These are phyloP conservation scores for Solanum piurae DNA, from an alignment of 257 asterid genomes.

Conservation along the genomic window DNA sequence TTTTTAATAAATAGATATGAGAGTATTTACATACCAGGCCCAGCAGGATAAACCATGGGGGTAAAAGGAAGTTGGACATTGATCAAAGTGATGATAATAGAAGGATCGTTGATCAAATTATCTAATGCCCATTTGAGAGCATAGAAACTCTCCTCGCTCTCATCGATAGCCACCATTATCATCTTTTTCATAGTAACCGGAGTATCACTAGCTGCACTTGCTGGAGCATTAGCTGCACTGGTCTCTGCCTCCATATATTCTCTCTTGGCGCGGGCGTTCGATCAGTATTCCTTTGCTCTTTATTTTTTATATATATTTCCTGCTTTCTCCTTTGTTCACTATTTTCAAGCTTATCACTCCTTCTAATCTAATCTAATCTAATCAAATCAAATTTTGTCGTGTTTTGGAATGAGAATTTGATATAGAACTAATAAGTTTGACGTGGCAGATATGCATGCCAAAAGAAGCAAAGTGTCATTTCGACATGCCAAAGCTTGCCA, in stretches of 20 bases:
- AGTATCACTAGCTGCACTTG: background rate
- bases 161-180: background rate
- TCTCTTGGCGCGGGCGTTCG: background rate
- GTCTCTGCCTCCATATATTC: background rate
- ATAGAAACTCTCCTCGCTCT: background rate
- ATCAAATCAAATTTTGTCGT: background rate
- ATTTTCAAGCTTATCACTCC: background rate
- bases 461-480: background rate
- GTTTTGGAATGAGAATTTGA: background rate
- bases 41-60: conserved; percentile 2
- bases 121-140: background rate
- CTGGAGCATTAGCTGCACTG: background rate
- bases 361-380: background rate
- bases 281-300: background rate
- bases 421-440: background rate
- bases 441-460: background rate
- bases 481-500: background rate
- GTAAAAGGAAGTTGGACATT: background rate
- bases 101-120: background rate
- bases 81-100: background rate
- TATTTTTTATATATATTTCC: background rate
- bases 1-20: too few species aligned
- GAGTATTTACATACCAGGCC: background rate
- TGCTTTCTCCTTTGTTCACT: background rate
- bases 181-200: background rate